These are phyloP conservation scores for Papiliotrema nemorosa DNA, from an alignment of 1,284 basidiomycete species.

Conservation along the genomic window DNA sequence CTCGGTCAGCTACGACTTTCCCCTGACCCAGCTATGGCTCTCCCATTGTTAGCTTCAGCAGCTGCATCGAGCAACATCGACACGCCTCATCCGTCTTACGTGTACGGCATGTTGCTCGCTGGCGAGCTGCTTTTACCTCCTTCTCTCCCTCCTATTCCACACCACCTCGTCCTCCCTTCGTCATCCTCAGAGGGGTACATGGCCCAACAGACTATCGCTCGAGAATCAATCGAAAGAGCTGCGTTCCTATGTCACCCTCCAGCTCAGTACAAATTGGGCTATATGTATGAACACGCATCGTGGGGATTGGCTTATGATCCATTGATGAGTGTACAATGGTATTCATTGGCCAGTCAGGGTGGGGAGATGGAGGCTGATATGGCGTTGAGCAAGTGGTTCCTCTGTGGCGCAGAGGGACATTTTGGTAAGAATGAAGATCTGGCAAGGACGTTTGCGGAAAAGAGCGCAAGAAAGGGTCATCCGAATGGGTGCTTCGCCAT, in stretches of 20 bases:
- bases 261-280: slow-evolving; percentile 90
- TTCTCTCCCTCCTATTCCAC: slow-evolving; percentile 54
- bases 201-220: slow-evolving; percentile 18
- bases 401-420: slow-evolving; percentile 73
- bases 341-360: slow-evolving; percentile 74
- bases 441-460: slow-evolving; percentile 86
- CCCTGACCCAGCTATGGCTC: slow-evolving; percentile 57
- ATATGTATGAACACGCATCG: slow-evolving; percentile 85
- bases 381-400: slow-evolving; percentile 92
- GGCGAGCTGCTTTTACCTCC: slow-evolving; percentile 61
- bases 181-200: slow-evolving; percentile 42
- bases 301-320: slow-evolving; percentile 84
- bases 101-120: slow-evolving; percentile 72
- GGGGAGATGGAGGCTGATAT: slow-evolving; percentile 91
- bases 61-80: slow-evolving; percentile 70
- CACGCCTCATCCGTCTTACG: slow-evolving; percentile 79
- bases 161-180: slow-evolving; percentile 51
- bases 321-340: slow-evolving; percentile 86
- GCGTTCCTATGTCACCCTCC: slow-evolving; percentile 82
- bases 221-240: slow-evolving; percentile 65
- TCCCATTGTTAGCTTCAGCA: slow-evolving; percentile 71
- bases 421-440: slow-evolving; percentile 88
- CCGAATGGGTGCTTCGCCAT: slow-evolving; percentile 88
- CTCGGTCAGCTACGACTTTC: slow-evolving; percentile 76
- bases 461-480: slow-evolving; percentile 75